phyloP scores from a whole-genome alignment of 306 rosid genomes.

The Malus domestica region ASM211411v1 NC_041796.1:10766501-10767000 shows the following conservation, averaged over 20 bases:
- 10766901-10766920: no score
- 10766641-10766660: constrained; percentile 86
- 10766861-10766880: no score
- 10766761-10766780: neutral
- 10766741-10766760: no score
- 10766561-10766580: neutral
- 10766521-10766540: neutral
- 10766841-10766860: no score
- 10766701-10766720: constrained; percentile 73
- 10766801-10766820: no score
- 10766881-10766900: no score
- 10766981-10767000: no score
- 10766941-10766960: neutral
- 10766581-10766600: neutral
- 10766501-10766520: neutral
- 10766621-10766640: constrained; percentile 90
- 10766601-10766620: constrained; percentile 77
- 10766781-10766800: no score
- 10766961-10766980: no score
- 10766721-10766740: constrained; percentile 73
- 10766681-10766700: constrained; percentile 79
- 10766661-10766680: constrained; percentile 74
- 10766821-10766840: no score
- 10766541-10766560: neutral
- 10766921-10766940: no score